These are phyloP conservation scores for Phytophthora boehmeriae DNA, from an alignment of 352 stramenopile species.

Conservation along the genomic window DNA sequence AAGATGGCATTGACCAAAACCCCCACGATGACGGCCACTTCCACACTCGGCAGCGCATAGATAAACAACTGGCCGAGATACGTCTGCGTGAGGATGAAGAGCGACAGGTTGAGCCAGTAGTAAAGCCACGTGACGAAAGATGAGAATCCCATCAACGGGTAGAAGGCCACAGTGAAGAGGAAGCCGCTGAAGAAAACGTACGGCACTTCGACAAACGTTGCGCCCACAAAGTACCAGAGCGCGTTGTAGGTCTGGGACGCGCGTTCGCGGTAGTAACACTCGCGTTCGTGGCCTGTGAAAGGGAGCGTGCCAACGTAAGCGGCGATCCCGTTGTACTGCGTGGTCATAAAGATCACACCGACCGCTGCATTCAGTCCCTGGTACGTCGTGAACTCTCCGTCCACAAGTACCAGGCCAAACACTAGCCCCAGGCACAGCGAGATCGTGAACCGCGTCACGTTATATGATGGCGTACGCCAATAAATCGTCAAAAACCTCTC, in stretches of 20 bases:
- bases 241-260: slow-evolving; percentile 1
- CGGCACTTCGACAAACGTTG: background rate
- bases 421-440: background rate
- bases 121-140: background rate
- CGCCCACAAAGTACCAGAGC: background rate
- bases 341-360: background rate
- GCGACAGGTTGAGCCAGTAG: slow-evolving; percentile 2
- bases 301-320: slow-evolving; percentile 34
- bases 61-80: background rate
- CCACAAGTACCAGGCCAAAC: background rate
- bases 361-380: background rate
- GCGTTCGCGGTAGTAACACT: background rate
- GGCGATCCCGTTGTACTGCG: background rate
- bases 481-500: slow-evolving; percentile 27
- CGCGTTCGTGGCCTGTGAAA: slow-evolving; percentile 46
- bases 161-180: slow-evolving; percentile 1
- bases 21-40: background rate
- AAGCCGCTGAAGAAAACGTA: background rate
- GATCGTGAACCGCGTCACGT: background rate
- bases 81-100: slow-evolving; percentile 1
- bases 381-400: background rate
- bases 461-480: slow-evolving; percentile 31
- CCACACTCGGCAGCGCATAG: background rate
- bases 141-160: background rate
- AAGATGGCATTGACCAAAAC: background rate